These are phyloP conservation scores for Leptosphaerulina australis DNA, from an alignment of 2,329 filamentous ascomycete genomes.

Conservation along the genomic window DNA sequence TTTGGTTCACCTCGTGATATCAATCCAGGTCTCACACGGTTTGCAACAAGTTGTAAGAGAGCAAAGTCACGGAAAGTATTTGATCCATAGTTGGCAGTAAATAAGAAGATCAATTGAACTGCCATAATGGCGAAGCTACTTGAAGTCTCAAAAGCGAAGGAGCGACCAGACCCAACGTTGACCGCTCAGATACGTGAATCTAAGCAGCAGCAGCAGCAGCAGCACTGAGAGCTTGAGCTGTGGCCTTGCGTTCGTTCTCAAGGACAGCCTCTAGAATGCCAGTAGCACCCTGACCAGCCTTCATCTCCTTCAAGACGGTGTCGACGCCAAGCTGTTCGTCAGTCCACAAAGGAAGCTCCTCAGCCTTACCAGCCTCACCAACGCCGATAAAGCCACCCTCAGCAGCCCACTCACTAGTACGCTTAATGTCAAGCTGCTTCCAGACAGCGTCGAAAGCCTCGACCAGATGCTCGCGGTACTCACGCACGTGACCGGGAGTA, in stretches of 20 bases:
- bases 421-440: slow-evolving; percentile 86
- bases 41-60: background rate
- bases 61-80: background rate
- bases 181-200: background rate
- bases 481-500: slow-evolving; percentile 86
- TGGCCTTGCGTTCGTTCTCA: slow-evolving; percentile 54
- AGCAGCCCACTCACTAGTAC: slow-evolving; percentile 88
- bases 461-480: slow-evolving; percentile 85
- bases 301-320: slow-evolving; percentile 59
- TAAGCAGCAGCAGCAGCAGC: slow-evolving; percentile 52
- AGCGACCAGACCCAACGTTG: slow-evolving; percentile 37
- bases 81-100: slow-evolving; percentile 1
- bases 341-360: slow-evolving; percentile 82
- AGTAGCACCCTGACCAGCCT: slow-evolving; percentile 51
- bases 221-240: slow-evolving; percentile 52
- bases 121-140: slow-evolving; percentile 9
- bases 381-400: slow-evolving; percentile 95
- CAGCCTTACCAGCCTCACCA: slow-evolving; percentile 69
- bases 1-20: background rate
- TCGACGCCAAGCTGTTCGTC: slow-evolving; percentile 83
- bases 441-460: slow-evolving; percentile 85
- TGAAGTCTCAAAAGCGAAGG: slow-evolving; percentile 37
- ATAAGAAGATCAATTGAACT: slow-evolving; percentile 12
- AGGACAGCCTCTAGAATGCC: slow-evolving; percentile 57
- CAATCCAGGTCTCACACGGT: background rate